Evolutionary conservation across 176 grass and related monocot species (phyloP), one percentile per base, ranked within the genome.

Genomic region (Alloteropsis semialata): DNA sequence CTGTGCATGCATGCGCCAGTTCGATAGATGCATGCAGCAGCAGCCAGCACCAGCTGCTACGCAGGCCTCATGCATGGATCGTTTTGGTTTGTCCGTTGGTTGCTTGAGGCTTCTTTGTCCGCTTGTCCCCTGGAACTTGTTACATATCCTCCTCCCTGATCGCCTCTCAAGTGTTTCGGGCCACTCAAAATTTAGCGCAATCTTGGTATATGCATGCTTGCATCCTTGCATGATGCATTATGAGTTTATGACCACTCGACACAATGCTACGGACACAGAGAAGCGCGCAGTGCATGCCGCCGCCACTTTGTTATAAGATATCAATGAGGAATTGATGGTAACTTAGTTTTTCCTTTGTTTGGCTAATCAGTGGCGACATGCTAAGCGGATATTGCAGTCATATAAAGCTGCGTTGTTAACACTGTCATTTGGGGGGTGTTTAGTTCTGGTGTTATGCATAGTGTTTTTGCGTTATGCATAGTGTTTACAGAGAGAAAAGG

Each of bases 81-180:
- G 69, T 72, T 72, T 72, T 72, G 18, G 18, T 10, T 65, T 66
- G 69, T 72, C 69, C 43, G 69, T 13, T 70, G 41, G n/a, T 70
- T 69, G 39, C 39, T 28, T 17, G 41, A 17, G 39, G 67, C 13
- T 71, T 48, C 15, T 71, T 70, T 72, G 69, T 72, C 69, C 27
- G 43, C 6, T 72, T 72, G 43, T 49, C 69, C 15, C 42, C 43
- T 32, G 43, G 25, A 33, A 32, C 44, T 49, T 10, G 37, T 49
- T 10, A 21, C 65, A 18, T 34, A 11, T 68, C 21, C 4, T 41
- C 65, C 36, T 41, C 15, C 25, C 42, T 48, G 68, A 28, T 46
- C 43, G 28, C 25, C 41, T 72, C 69, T 50, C 44, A 30, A 72
- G 27, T 72, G 69, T 72, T 72, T 50, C 27, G 44, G 69, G 69